phyloP scores from a whole-genome alignment of 805 yeast species.

The Gaillardinia entomophila region DNA sequence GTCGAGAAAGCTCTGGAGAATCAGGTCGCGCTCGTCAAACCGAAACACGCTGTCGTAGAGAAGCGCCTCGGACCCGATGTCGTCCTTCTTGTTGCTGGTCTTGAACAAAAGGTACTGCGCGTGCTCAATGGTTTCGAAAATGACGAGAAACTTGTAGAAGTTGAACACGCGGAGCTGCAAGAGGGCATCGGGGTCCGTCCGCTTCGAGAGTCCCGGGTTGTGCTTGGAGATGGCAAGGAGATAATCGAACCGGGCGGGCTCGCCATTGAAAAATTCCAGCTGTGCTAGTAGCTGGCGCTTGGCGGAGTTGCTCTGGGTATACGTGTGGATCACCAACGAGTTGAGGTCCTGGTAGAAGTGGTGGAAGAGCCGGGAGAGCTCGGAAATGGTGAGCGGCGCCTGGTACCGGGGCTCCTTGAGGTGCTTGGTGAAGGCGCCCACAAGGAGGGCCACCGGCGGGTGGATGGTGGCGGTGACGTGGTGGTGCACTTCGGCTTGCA shows the following conservation, averaged over 20 bases:
- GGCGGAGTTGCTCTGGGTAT: conserved; percentile 32
- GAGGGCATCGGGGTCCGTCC: conserved; percentile 32
- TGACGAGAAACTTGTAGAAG: conserved; percentile 32
- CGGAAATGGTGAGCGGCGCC: conserved; percentile 31
- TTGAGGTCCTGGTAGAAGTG: conserved; percentile 34
- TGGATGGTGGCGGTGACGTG: conserved; percentile 13
- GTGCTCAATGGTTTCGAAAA: conserved; percentile 25
- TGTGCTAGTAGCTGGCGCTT: conserved; percentile 32
- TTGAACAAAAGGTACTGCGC: conserved; percentile 27
- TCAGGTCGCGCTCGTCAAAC: conserved; percentile 33
- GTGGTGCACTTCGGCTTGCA: conserved; percentile 18
- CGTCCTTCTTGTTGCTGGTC: conserved; percentile 20
- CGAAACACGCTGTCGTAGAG: conserved; percentile 32
- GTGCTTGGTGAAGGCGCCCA: conserved; percentile 25
- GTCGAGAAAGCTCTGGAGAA: conserved; percentile 28
- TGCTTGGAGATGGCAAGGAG: conserved; percentile 37
- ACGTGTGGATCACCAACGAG: conserved; percentile 24
- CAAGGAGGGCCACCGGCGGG: conserved; percentile 21
- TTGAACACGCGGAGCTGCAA: conserved; percentile 36
- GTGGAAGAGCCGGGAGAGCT: conserved; percentile 27
- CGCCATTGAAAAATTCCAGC: conserved; percentile 20
- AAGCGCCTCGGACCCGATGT: conserved; percentile 7
- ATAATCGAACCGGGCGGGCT: conserved; percentile 32
- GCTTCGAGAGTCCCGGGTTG: conserved; percentile 26
- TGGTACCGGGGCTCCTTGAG: conserved; percentile 40